These are phyloP conservation scores for Lachnellula subtilissima DNA, from an alignment of 2,329 filamentous ascomycete genomes.

Conservation along the genomic window DNA sequence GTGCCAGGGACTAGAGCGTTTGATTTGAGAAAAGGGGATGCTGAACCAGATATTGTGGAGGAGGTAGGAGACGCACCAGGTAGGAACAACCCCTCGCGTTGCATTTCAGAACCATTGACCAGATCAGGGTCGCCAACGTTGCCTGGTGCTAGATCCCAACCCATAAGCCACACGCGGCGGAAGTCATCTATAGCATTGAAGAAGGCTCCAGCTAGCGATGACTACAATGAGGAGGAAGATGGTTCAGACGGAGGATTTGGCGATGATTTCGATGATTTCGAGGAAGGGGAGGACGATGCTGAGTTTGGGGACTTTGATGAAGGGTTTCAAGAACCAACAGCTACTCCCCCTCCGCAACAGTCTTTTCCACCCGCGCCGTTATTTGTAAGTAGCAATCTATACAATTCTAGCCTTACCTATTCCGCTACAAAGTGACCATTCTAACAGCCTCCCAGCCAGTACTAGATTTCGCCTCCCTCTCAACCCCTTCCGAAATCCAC, in stretches of 20 bases:
- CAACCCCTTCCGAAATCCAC: conserved; percentile 53
- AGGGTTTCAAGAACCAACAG: conserved; percentile 53
- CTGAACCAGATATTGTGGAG: conserved; percentile 56
- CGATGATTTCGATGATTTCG: conserved; percentile 67
- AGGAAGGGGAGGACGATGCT: conserved; percentile 47
- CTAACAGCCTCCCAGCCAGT: conserved; percentile 48
- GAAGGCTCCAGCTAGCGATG: conserved; percentile 42
- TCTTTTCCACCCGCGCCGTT: conserved; percentile 32
- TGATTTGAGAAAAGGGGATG: conserved; percentile 51
- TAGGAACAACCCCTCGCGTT: conserved; percentile 41
- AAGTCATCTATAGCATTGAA: conserved; percentile 29
- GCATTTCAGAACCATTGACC: conserved; percentile 51
- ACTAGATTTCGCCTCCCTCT: conserved; percentile 61
- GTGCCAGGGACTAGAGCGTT: conserved; percentile 57
- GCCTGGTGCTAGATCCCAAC: conserved; percentile 44
- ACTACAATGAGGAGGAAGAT: conserved; percentile 55
- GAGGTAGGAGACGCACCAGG: conserved; percentile 44
- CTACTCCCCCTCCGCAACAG: conserved; percentile 33
- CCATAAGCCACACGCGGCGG: conserved; percentile 37
- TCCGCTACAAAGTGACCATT: conserved; percentile 2
- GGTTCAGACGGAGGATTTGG: conserved; percentile 49
- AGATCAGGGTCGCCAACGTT: conserved; percentile 53
- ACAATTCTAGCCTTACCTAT: conserved; percentile 8
- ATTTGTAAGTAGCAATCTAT: conserved; percentile 40
- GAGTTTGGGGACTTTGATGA: conserved; percentile 56